A percentile compares a stretch with the other conserved stretches of the same genome.
phyloP scores from a whole-genome alignment of 2,329 filamentous ascomycete species.

The Sporothrix protearum region DNA sequence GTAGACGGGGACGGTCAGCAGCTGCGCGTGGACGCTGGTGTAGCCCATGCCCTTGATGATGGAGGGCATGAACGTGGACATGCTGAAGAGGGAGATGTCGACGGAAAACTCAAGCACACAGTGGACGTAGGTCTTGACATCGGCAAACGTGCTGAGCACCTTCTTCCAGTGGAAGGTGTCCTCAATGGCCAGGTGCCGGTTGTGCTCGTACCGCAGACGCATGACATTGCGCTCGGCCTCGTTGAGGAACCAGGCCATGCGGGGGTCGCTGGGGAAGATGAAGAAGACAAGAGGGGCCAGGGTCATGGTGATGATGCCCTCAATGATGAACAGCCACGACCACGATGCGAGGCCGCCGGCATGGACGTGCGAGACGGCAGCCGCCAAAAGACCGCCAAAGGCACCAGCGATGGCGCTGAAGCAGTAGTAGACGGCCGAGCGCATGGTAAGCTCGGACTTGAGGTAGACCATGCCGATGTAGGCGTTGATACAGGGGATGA shows the following conservation, averaged over 20 bases:
- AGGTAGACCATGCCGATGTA: constrained; percentile 38
- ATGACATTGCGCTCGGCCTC: constrained; percentile 20
- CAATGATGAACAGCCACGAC: constrained; percentile 26
- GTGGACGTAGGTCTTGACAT: constrained; percentile 32
- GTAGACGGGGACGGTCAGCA: constrained; percentile 38
- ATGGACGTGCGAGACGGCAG: constrained; percentile 20
- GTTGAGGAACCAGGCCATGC: constrained; percentile 23
- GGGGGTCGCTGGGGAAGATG: constrained; percentile 20
- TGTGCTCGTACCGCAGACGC: constrained; percentile 16
- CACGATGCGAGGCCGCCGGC: constrained; percentile 14
- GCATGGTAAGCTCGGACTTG: constrained; percentile 21
- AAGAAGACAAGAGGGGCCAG: neutral
- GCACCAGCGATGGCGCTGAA: constrained; percentile 24
- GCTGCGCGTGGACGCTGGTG: constrained; percentile 16
- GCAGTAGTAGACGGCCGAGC: constrained; percentile 19
- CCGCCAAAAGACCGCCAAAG: constrained; percentile 24
- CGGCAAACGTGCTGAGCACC: constrained; percentile 30
- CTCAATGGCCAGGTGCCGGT: constrained; percentile 19
- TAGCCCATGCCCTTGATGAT: constrained; percentile 38
- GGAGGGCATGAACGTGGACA: constrained; percentile 37
- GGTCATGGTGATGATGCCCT: constrained; percentile 21
- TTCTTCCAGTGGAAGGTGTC: constrained; percentile 26
- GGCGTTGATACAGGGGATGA: constrained; percentile 57
- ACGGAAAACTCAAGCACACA: constrained; percentile 40
- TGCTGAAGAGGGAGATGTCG: constrained; percentile 30